These are phyloP conservation scores for Venturia aucupariae DNA, from an alignment of 2,329 filamentous ascomycete species.

Conservation along the genomic window DNA sequence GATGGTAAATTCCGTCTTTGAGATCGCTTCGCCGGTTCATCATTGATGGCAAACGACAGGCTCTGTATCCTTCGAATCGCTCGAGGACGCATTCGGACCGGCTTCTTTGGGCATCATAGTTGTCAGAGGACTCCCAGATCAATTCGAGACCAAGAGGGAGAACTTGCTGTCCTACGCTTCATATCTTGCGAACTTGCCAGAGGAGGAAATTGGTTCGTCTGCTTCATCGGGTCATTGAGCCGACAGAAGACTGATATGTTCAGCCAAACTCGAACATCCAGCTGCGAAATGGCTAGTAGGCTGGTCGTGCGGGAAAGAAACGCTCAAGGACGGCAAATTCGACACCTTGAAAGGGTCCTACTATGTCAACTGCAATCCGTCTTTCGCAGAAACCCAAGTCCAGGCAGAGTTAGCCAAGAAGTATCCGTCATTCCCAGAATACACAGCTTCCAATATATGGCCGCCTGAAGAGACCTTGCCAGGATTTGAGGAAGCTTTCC, in stretches of 20 bases:
- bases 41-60: slow-evolving; percentile 36
- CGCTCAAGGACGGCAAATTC: slow-evolving; percentile 64
- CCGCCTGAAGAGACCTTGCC: slow-evolving; percentile 60
- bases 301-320: slow-evolving; percentile 78
- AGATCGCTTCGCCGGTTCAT: neutral
- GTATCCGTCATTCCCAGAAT: slow-evolving; percentile 70
- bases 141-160: slow-evolving; percentile 63
- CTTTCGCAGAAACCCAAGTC: slow-evolving; percentile 48
- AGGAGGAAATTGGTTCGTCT: slow-evolving; percentile 56
- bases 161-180: slow-evolving; percentile 77
- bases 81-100: slow-evolving; percentile 79
- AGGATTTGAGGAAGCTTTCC: slow-evolving; percentile 63
- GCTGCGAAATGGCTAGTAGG: slow-evolving; percentile 53
- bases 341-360: slow-evolving; percentile 77
- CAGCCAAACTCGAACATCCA: slow-evolving; percentile 39
- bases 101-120: slow-evolving; percentile 85
- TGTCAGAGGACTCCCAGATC: slow-evolving; percentile 71
- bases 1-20: slow-evolving; percentile 29
- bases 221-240: slow-evolving; percentile 7
- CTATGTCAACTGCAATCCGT: slow-evolving; percentile 65
- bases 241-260: slow-evolving; percentile 14
- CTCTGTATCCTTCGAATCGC: slow-evolving; percentile 55
- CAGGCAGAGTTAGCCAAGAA: slow-evolving; percentile 40
- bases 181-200: slow-evolving; percentile 73
- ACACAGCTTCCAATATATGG: slow-evolving; percentile 87